phyloP scores from a whole-genome alignment of 2,329 filamentous ascomycete species.

The Alternaria ethzedia region DNA sequence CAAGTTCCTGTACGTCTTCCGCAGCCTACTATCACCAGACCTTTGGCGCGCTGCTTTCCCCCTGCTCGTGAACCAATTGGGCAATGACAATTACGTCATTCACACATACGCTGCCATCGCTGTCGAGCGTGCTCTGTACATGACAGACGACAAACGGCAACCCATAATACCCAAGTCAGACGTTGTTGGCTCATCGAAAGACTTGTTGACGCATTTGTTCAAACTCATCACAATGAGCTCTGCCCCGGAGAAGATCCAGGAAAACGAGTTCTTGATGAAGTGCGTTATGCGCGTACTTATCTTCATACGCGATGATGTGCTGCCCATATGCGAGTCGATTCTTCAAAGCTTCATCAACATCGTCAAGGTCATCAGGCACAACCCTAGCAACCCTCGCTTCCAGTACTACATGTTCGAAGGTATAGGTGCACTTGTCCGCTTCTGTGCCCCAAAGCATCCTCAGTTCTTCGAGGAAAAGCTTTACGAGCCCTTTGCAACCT shows the following conservation, averaged over 20 bases:
- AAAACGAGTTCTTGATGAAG: slow-evolving; percentile 98
- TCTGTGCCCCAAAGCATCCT: slow-evolving; percentile 71
- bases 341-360: slow-evolving; percentile 85
- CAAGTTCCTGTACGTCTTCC: slow-evolving; percentile 97
- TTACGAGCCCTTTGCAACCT: slow-evolving; percentile 81
- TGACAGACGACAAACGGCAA: slow-evolving; percentile 76
- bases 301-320: slow-evolving; percentile 83
- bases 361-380: slow-evolving; percentile 88
- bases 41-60: slow-evolving; percentile 92
- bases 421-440: slow-evolving; percentile 84
- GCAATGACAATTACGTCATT: slow-evolving; percentile 90
- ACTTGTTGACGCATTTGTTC: slow-evolving; percentile 89
- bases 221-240: slow-evolving; percentile 84
- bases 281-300: slow-evolving; percentile 98
- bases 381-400: slow-evolving; percentile 96
- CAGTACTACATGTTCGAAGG: slow-evolving; percentile 99
- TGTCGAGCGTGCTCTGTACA: slow-evolving; percentile 88
- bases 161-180: slow-evolving; percentile 81
- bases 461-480: slow-evolving; percentile 79
- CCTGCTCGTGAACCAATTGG: slow-evolving; percentile 88
- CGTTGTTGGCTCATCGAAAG: slow-evolving; percentile 81
- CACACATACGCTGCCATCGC: slow-evolving; percentile 98
- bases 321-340: slow-evolving; percentile 77
- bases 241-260: slow-evolving; percentile 90
- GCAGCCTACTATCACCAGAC: slow-evolving; percentile 88